Percentiles rank a stretch among this genome's conserved stretches.
Evolutionary conservation across 345 rosid genomes (phyloP).

Genomic region (Luvunga scandens): DNA sequence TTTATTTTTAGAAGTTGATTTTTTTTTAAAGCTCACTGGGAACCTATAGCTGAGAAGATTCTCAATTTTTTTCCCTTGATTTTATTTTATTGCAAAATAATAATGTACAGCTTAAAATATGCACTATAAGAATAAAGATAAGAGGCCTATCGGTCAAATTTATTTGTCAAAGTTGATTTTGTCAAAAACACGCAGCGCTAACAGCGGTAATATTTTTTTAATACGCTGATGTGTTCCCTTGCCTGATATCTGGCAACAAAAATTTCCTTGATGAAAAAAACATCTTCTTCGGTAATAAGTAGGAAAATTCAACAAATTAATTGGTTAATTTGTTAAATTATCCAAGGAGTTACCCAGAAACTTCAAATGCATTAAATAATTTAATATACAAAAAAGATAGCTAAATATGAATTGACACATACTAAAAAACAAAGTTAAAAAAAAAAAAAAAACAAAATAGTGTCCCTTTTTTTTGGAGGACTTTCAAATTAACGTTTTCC

Average conservation of each 20-base stretch:
- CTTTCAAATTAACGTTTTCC: constrained; percentile 3
- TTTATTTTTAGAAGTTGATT: too few relatives aligned
- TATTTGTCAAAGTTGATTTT: background rate
- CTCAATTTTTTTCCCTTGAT: too few relatives aligned
- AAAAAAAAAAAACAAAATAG: background rate
- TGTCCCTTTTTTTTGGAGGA: constrained; percentile 31
- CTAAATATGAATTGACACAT: background rate
- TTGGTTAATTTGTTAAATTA: background rate
- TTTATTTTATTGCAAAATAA: too few relatives aligned
- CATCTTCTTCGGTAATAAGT: background rate
- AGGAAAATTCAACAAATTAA: background rate
- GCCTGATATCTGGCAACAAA: background rate
- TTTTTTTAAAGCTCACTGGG: too few relatives aligned
- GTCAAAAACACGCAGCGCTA: background rate
- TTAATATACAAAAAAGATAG: background rate
- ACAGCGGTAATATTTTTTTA: background rate
- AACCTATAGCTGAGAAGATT: too few relatives aligned
- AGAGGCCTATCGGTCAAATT: too few relatives aligned
- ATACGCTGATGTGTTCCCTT: background rate
- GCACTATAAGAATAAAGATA: too few relatives aligned
- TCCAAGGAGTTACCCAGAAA: constrained; percentile 27
- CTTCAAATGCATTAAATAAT: constrained; percentile 15
- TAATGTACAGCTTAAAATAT: too few relatives aligned
- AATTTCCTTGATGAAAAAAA: background rate
- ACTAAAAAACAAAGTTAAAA: background rate